phyloP scores from a whole-genome alignment of 164 flowering plant genomes.

The Vitis rotundifolia region DNA sequence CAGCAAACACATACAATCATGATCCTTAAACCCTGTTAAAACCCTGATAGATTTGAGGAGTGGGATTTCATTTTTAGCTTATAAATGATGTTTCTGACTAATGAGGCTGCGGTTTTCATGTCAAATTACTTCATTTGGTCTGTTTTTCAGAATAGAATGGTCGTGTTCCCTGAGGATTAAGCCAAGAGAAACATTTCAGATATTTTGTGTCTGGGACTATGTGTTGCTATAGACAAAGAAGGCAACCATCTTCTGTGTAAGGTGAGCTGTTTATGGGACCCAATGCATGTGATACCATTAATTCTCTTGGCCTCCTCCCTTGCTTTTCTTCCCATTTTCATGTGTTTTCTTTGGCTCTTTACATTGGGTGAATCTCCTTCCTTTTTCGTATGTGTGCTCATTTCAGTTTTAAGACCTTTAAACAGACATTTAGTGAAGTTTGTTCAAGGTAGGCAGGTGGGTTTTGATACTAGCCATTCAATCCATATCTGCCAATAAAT shows the following conservation, averaged over 20 bases:
- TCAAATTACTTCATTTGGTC: neutral
- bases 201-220: neutral
- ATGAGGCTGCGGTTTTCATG: neutral
- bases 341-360: too few species aligned
- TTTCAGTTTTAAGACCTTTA: too few species aligned
- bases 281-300: neutral
- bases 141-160: neutral
- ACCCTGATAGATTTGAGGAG: too few species aligned
- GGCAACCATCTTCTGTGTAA: constrained; percentile 1
- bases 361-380: too few species aligned
- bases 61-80: too few species aligned
- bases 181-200: neutral
- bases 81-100: neutral
- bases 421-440: too few species aligned
- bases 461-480: too few species aligned
- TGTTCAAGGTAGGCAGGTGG: too few species aligned
- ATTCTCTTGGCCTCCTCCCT: too few species aligned
- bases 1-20: neutral
- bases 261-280: constrained; percentile 20
- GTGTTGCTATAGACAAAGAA: neutral
- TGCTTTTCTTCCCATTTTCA: too few species aligned
- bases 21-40: neutral
- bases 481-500: too few species aligned
- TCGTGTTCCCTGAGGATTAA: neutral
- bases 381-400: too few species aligned